Percentiles rank a stretch among this genome's conserved stretches.
These are phyloP conservation scores for Proliferodiscus dingleyae DNA, from an alignment of 2,329 filamentous ascomycete species.

Conservation along the genomic window DNA sequence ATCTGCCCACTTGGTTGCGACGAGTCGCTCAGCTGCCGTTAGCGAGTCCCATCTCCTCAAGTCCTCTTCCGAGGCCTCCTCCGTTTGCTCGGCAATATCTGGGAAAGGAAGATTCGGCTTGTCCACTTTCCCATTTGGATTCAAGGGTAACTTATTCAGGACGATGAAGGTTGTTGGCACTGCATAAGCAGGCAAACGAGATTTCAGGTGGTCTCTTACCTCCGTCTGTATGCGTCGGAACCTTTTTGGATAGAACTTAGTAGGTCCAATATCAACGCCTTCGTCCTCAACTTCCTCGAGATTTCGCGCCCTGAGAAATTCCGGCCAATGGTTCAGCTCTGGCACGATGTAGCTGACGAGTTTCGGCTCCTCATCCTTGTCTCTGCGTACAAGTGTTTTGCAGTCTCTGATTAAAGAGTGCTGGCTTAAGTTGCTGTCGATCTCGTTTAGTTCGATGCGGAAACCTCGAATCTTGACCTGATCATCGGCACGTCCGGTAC, in stretches of 20 bases:
- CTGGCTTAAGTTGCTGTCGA: slow-evolving; percentile 75
- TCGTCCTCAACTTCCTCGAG: slow-evolving; percentile 38
- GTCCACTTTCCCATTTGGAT: slow-evolving; percentile 83
- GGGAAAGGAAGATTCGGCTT: slow-evolving; percentile 76
- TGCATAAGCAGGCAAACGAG: slow-evolving; percentile 67
- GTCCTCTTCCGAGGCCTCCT: slow-evolving; percentile 29
- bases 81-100: slow-evolving; percentile 62
- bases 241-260: background rate
- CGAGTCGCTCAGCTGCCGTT: slow-evolving; percentile 35
- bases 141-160: slow-evolving; percentile 69
- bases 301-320: slow-evolving; percentile 48
- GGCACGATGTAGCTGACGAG: slow-evolving; percentile 90
- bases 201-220: slow-evolving; percentile 49
- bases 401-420: slow-evolving; percentile 76
- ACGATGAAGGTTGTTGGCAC: slow-evolving; percentile 71
- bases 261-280: slow-evolving; percentile 25
- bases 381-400: slow-evolving; percentile 77
- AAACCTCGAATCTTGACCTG: slow-evolving; percentile 97
- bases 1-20: background rate
- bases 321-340: slow-evolving; percentile 67
- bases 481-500: slow-evolving; percentile 74
- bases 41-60: slow-evolving; percentile 26
- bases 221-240: slow-evolving; percentile 1
- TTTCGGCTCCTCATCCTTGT: slow-evolving; percentile 78
- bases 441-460: slow-evolving; percentile 90